These are phyloP conservation scores for Cryptococcus jaspeensis DNA, from an alignment of 1,284 basidiomycete species.

Conservation along the genomic window DNA sequence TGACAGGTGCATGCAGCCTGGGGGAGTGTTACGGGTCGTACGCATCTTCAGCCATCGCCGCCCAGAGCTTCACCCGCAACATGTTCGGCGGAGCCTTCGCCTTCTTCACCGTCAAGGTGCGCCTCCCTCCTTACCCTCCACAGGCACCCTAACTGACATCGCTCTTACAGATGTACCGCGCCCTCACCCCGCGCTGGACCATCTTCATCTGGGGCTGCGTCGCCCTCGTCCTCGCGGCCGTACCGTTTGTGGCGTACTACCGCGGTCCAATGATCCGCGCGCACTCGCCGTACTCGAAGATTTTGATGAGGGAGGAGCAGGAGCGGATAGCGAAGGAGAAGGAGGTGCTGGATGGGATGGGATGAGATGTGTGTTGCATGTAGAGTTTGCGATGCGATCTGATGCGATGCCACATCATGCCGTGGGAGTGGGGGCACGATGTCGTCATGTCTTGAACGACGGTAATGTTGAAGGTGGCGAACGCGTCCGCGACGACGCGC, in stretches of 20 bases:
- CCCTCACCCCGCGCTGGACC: slow-evolving; percentile 26
- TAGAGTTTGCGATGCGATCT: no score
- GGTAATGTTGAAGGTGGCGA: no score
- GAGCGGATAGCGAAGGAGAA: slow-evolving; percentile 30
- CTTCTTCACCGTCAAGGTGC: slow-evolving; percentile 17
- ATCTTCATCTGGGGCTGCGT: slow-evolving; percentile 22
- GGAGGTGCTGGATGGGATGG: slow-evolving; percentile 11
- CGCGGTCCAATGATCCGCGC: slow-evolving; percentile 42
- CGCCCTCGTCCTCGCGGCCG: slow-evolving; percentile 26
- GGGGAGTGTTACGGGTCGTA: slow-evolving; percentile 32
- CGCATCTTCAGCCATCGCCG: slow-evolving; percentile 25
- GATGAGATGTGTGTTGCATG: slow-evolving; percentile 1
- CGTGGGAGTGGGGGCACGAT: no score
- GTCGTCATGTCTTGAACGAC: no score
- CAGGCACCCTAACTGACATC: neutral
- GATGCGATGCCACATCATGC: no score
- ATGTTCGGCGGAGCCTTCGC: slow-evolving; percentile 27
- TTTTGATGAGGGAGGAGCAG: slow-evolving; percentile 43
- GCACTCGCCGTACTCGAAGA: slow-evolving; percentile 34
- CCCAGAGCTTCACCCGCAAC: slow-evolving; percentile 30
- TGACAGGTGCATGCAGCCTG: slow-evolving; percentile 8
- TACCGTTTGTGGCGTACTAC: slow-evolving; percentile 44
- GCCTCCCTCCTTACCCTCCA: neutral
- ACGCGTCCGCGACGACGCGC: no score
- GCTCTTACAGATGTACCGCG: slow-evolving; percentile 11